Percentiles rank a stretch among this genome's conserved stretches.
Conservation (phyloP, 2,329 filamentous ascomycete species). For the Venturia pyrina region DNA sequence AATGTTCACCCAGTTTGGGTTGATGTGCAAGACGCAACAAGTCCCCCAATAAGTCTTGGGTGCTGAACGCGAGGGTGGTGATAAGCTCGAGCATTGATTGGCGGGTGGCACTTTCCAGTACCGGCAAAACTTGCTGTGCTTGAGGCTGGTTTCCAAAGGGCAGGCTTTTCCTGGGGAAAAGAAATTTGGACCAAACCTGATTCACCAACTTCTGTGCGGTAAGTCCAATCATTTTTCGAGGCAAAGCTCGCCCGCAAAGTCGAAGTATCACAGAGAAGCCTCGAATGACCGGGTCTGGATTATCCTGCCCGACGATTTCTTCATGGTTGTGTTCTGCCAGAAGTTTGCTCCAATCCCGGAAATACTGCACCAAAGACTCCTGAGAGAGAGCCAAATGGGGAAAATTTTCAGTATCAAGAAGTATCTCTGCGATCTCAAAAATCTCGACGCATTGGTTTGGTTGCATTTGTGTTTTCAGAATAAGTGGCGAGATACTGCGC, state of each 20-base stretch:
- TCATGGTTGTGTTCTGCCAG: constrained; percentile 24
- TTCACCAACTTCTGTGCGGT: constrained; percentile 18
- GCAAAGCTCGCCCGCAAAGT: constrained; percentile 18
- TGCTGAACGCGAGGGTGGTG: constrained; percentile 23
- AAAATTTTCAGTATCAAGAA: constrained; percentile 12
- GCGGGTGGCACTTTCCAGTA: constrained; percentile 26
- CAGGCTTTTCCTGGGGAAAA: constrained; percentile 20
- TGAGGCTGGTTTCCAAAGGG: background rate
- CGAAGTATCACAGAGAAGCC: constrained; percentile 31
- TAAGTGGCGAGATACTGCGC: constrained; percentile 22
- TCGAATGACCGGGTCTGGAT: constrained; percentile 25
- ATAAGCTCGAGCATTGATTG: constrained; percentile 28
- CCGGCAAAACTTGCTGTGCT: constrained; percentile 15
- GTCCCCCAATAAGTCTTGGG: constrained; percentile 12
- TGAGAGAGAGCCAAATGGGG: background rate
- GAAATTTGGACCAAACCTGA: constrained; percentile 25
- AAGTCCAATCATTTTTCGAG: background rate
- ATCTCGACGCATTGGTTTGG: constrained; percentile 23
- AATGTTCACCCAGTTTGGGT: background rate
- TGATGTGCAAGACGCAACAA: constrained; percentile 16
- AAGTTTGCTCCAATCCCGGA: constrained; percentile 22
- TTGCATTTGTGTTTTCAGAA: constrained; percentile 21
- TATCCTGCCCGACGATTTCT: constrained; percentile 26
- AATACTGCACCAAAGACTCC: background rate
- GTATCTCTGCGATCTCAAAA: constrained; percentile 25